Conservation (phyloP, 2,329 filamentous ascomycete species). For the Nigrospora osmanthi region DNA sequence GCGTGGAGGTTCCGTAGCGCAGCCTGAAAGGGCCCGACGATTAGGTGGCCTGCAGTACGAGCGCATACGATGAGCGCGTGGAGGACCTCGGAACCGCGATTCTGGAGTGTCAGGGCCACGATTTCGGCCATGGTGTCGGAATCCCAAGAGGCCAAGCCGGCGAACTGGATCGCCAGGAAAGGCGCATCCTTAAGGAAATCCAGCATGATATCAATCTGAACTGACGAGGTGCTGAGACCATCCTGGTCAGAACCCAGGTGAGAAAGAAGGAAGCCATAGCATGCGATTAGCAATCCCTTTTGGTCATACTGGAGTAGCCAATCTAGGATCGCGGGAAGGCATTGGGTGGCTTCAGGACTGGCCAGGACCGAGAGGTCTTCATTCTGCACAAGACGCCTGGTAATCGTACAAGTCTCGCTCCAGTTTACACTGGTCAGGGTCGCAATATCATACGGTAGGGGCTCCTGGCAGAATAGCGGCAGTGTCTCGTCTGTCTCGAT, state of each 20-base stretch:
- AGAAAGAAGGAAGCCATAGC: neutral
- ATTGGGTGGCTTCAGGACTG: neutral
- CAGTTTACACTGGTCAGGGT: conserved; percentile 18
- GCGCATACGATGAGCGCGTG: conserved; percentile 8
- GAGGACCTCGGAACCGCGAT: neutral
- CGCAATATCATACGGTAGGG: conserved; percentile 22
- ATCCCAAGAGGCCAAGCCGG: neutral
- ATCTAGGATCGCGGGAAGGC: too few species aligned
- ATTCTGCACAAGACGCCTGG: neutral
- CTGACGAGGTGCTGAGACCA: too few species aligned
- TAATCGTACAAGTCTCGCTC: conserved; percentile 2
- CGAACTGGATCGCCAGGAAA: neutral
- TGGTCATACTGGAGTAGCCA: too few species aligned
- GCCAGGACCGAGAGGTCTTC: neutral
- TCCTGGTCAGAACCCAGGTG: too few species aligned
- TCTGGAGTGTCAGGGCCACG: neutral
- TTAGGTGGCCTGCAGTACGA: conserved; percentile 16
- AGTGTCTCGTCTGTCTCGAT: conserved; percentile 28
- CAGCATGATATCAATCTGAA: neutral
- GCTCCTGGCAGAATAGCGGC: conserved; percentile 25
- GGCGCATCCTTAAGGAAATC: neutral
- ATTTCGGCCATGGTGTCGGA: neutral
- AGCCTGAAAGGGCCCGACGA: conserved; percentile 16
- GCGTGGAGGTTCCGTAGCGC: conserved; percentile 15
- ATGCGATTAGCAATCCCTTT: neutral